Conservation (phyloP, 306 rosid genomes). For the Casuarina cunninghamiana region DNA sequence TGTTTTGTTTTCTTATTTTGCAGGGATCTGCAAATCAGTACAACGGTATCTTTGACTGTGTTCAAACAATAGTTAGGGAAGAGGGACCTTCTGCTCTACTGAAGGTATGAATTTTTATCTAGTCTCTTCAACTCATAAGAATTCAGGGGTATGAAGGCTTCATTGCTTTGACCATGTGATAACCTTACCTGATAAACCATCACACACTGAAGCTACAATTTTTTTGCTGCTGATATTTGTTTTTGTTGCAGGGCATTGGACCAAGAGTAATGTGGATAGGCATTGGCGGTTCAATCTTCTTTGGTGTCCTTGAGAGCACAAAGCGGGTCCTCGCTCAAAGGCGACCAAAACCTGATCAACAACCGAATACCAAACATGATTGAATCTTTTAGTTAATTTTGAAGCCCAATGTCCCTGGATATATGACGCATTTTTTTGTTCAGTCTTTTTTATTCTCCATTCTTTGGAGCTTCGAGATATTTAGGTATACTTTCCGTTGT, state of each 20-base stretch:
- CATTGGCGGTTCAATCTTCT: constrained; percentile 55
- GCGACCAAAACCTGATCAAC: constrained; percentile 29
- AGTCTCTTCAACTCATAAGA: not conserved
- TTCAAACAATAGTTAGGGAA: constrained; percentile 85
- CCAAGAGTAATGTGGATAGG: constrained; percentile 67
- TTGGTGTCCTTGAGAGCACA: constrained; percentile 50
- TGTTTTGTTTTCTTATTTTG: constrained; percentile 23
- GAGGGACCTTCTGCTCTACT: constrained; percentile 81
- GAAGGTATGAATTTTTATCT: constrained; percentile 54
- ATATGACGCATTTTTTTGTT: not conserved
- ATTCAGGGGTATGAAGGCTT: not conserved
- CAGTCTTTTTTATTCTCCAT: not conserved
- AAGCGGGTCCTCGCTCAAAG: constrained; percentile 45
- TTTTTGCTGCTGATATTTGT: not conserved
- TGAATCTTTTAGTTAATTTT: constrained; percentile 2
- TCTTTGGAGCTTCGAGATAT: not conserved
- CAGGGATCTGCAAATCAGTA: constrained; percentile 87
- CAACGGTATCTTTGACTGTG: constrained; percentile 82
- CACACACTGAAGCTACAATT: not conserved
- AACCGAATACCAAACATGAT: constrained; percentile 30
- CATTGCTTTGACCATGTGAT: not conserved
- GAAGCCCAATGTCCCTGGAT: not conserved
- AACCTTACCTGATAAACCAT: not conserved
- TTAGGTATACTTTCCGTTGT: not conserved
- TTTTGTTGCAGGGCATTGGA: constrained; percentile 46